Conservation (phyloP, 2,329 filamentous ascomycete genomes). For the Neofusicoccum ribis region DNA sequence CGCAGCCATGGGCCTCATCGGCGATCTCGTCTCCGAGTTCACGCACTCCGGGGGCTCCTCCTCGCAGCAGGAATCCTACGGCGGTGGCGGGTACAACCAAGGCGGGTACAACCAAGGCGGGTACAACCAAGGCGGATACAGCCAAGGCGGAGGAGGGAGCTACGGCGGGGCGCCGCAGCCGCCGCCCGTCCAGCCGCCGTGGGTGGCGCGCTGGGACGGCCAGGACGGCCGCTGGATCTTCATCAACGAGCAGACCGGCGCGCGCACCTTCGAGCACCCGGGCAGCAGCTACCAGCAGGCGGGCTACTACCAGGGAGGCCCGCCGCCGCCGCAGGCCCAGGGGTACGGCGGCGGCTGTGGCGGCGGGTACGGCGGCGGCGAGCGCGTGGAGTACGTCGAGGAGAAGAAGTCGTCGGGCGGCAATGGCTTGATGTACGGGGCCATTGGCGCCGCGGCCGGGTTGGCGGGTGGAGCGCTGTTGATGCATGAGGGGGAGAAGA, state of each 20-base stretch:
- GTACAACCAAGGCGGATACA: no score
- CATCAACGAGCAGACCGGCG: conserved; percentile 49
- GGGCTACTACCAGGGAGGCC: conserved; percentile 20
- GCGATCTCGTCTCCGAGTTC: conserved; percentile 17
- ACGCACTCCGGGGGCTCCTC: neutral
- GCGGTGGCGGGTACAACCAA: no score
- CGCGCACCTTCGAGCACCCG: conserved; percentile 44
- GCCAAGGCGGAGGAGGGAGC: neutral
- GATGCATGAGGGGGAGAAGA: conserved; percentile 45
- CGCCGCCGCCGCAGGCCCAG: conserved; percentile 9
- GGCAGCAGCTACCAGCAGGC: conserved; percentile 21
- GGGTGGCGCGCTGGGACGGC: conserved; percentile 18
- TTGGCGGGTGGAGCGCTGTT: conserved; percentile 46
- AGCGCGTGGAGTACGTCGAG: conserved; percentile 18
- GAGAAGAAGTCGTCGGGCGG: conserved; percentile 31
- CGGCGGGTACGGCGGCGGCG: conserved; percentile 12
- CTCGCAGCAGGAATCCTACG: neutral
- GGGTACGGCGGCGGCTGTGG: conserved; percentile 25
- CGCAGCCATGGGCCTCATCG: conserved; percentile 11
- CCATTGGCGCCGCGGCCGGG: conserved; percentile 43
- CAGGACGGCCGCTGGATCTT: conserved; percentile 42
- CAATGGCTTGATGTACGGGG: conserved; percentile 37
- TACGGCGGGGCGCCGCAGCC: neutral
- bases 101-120: no score
- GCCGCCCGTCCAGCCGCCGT: conserved; percentile 10